These are phyloP conservation scores for Capsicum pubescens DNA, from an alignment of 257 asterid species.

Conservation along the genomic window DNA sequence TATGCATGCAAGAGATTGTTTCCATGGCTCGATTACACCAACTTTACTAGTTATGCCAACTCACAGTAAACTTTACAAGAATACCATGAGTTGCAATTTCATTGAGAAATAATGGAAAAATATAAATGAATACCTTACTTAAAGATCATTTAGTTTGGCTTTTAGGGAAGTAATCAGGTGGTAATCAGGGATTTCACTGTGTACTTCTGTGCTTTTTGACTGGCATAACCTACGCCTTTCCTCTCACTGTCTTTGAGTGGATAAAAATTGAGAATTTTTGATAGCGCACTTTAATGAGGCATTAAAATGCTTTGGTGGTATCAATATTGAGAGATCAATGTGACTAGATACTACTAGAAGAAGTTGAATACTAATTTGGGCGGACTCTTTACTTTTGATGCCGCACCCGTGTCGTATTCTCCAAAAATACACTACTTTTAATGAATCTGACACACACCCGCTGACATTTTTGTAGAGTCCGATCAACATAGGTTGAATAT, in stretches of 20 bases:
- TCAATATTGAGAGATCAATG: not conserved
- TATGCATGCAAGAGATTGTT: no score
- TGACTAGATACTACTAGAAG: not conserved
- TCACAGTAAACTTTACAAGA: no score
- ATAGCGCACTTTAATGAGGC: not conserved
- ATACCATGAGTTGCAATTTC: not conserved
- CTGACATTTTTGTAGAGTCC: no score
- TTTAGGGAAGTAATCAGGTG: no score
- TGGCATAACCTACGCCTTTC: not conserved
- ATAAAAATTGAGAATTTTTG: not conserved
- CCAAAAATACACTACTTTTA: no score
- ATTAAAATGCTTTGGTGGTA: not conserved
- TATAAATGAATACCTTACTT: not conserved
- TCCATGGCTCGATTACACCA: no score
- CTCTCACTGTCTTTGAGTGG: not conserved
- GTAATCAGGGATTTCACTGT: not conserved
- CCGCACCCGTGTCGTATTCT: no score
- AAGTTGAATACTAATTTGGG: not conserved
- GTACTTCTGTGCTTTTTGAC: not conserved
- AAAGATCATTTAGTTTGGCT: not conserved
- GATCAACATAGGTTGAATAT: not conserved
- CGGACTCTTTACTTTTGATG: no score
- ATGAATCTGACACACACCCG: no score
- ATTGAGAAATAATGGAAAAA: not conserved
- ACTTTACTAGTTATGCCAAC: no score